These are phyloP conservation scores for Neurospora cerealis DNA, from an alignment of 495 filamentous ascomycete genomes.

Conservation along the genomic window DNA sequence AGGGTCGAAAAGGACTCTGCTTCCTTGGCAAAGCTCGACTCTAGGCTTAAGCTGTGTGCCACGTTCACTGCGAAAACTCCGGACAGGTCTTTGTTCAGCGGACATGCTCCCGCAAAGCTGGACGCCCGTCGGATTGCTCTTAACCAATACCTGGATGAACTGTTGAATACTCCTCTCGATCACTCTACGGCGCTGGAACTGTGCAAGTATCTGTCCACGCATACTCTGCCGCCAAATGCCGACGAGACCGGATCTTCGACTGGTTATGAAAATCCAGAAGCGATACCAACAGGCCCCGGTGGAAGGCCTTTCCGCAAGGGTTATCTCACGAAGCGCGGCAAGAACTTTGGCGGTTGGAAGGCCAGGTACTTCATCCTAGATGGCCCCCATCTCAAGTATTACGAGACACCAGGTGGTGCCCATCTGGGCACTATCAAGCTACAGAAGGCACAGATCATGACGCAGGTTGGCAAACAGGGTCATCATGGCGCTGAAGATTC, in stretches of 20 bases:
- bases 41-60: conserved; percentile 60
- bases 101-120: conserved; percentile 88
- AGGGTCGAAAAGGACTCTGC: conserved; percentile 83
- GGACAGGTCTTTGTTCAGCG: conserved; percentile 76
- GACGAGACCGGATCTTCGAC: conserved; percentile 49
- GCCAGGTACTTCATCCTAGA: conserved; percentile 88
- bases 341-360: conserved; percentile 99
- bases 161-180: conserved; percentile 74
- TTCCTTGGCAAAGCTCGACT: conserved; percentile 73
- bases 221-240: conserved; percentile 67
- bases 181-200: conserved; percentile 68
- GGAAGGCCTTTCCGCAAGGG: conserved; percentile 70
- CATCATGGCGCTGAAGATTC: conserved; percentile 49
- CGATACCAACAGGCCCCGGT: conserved; percentile 41
- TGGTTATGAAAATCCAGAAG: conserved; percentile 24
- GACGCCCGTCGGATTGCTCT: conserved; percentile 76
- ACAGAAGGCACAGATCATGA: conserved; percentile 80
- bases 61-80: conserved; percentile 63
- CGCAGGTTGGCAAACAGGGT: conserved; percentile 87
- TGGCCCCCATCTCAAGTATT: conserved; percentile 82
- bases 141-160: conserved; percentile 73
- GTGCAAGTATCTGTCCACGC: conserved; percentile 80
- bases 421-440: conserved; percentile 92
- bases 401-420: conserved; percentile 76
- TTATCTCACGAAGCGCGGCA: conserved; percentile 91